A percentile compares a stretch with the other conserved stretches of the same genome.
These are phyloP conservation scores for Pythium pyrilobum DNA, from an alignment of 352 stramenopile species.

Conservation along the genomic window DNA sequence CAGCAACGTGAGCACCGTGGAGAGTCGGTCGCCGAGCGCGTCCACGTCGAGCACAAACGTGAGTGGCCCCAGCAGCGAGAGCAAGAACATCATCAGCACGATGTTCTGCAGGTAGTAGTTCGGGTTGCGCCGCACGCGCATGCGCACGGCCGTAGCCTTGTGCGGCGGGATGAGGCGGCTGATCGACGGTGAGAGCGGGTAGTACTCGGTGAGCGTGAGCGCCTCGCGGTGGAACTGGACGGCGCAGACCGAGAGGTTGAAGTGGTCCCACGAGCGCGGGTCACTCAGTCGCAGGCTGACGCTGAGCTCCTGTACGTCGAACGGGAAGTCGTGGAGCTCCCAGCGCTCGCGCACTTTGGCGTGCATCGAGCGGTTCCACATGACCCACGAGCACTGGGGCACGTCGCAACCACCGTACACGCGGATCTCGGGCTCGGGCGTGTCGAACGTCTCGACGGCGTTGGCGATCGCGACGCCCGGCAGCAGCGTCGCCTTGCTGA, in stretches of 20 bases:
- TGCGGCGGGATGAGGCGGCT: conserved; percentile 2
- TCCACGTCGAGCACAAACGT: conserved; percentile 19
- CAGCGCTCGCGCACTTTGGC: conserved; percentile 15
- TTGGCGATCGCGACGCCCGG: conserved; percentile 13
- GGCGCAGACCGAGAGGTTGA: conserved; percentile 16
- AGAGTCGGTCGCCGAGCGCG: conserved; percentile 12
- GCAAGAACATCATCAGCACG: conserved; percentile 15
- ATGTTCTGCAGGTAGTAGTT: conserved; percentile 28
- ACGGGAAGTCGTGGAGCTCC: conserved; percentile 19
- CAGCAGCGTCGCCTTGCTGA: conserved; percentile 14
- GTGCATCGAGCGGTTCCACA: conserved; percentile 16
- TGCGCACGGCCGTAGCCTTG: conserved; percentile 16
- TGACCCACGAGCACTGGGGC: conserved; percentile 9
- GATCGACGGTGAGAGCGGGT: conserved; percentile 12
- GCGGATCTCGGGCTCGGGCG: conserved; percentile 8
- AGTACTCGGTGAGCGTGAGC: conserved; percentile 17
- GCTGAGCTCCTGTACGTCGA: conserved; percentile 19
- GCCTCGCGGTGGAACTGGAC: conserved; percentile 13
- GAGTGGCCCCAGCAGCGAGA: conserved; percentile 21
- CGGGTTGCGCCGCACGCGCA: conserved; percentile 20
- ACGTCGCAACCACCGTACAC: conserved; percentile 14
- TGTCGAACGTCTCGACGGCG: conserved; percentile 16
- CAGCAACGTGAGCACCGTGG: conserved; percentile 27
- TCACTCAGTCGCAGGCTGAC: conserved; percentile 16
- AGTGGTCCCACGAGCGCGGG: conserved; percentile 10